These are phyloP conservation scores for Apiospora hydei DNA, from an alignment of 2,329 filamentous ascomycete genomes.

Conservation along the genomic window DNA sequence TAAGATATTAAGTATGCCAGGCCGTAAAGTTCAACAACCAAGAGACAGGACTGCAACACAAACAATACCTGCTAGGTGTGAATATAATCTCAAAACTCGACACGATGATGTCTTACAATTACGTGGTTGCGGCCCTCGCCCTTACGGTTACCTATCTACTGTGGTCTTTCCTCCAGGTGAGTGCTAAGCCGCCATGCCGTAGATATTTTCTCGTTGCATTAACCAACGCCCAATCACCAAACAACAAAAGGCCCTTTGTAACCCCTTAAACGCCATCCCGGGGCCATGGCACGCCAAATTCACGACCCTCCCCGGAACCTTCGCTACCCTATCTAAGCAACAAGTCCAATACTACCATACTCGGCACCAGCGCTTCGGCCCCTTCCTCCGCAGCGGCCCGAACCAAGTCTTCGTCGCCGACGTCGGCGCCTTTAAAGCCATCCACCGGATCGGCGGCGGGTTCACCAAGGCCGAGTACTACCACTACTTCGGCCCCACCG, in stretches of 20 bases:
- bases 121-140: neutral
- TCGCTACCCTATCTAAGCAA: neutral
- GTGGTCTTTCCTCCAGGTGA: neutral
- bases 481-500: conserved; percentile 26
- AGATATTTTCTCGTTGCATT: neutral
- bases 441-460: conserved; percentile 37
- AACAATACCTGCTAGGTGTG: too few relatives aligned
- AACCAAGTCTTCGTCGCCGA: conserved; percentile 38
- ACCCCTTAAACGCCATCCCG: conserved; percentile 15
- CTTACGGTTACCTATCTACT: neutral
- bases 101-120: neutral
- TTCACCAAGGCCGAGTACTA: conserved; percentile 37
- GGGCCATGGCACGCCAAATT: conserved; percentile 22
- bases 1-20: too few relatives aligned
- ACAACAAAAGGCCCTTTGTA: neutral
- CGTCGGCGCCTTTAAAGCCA: conserved; percentile 30
- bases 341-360: conserved; percentile 23
- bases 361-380: conserved; percentile 30
- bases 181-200: neutral
- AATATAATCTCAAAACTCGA: too few relatives aligned
- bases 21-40: too few relatives aligned
- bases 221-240: too few relatives aligned
- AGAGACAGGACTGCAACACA: too few relatives aligned
- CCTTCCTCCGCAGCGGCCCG: conserved; percentile 39
- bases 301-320: neutral